Percentiles rank a stretch among this genome's conserved stretches.
These are phyloP conservation scores for Pseudogymnoascus sp. DNA, from an alignment of 2,329 filamentous ascomycete species.

Conservation along the genomic window DNA sequence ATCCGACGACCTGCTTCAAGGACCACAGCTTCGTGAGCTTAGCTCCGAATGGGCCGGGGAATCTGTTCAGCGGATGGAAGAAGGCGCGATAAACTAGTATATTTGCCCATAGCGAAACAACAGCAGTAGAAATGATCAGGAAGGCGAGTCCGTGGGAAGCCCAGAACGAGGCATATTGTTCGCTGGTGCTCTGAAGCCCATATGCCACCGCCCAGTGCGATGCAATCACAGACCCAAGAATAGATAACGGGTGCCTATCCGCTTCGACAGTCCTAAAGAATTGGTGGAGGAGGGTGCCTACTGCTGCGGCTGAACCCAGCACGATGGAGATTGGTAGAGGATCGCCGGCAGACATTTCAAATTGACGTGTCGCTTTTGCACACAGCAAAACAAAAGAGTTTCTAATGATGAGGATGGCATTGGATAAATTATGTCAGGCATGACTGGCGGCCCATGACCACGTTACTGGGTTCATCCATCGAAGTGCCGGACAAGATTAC, in stretches of 20 bases:
- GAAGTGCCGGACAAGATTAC: not conserved
- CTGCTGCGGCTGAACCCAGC: conserved; percentile 5
- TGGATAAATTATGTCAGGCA: conserved; percentile 1
- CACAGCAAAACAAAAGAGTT: not conserved
- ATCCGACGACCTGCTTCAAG: conserved; percentile 7
- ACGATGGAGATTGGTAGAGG: conserved; percentile 2
- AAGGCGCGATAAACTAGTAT: conserved; percentile 18
- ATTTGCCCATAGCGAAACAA: conserved; percentile 5
- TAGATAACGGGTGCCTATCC: conserved; percentile 3
- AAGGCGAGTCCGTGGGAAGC: conserved; percentile 1
- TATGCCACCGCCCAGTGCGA: not conserved
- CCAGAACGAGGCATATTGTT: conserved; percentile 1
- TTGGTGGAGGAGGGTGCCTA: not conserved
- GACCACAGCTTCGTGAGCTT: conserved; percentile 21
- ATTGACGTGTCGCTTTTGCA: not conserved
- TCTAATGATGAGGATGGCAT: not conserved
- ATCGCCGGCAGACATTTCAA: not conserved
- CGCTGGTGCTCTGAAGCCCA: not conserved
- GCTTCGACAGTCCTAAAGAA: conserved; percentile 3
- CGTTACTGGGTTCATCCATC: not conserved
- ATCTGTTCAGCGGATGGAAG: conserved; percentile 20
- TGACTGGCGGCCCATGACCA: not conserved
- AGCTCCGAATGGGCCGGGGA: conserved; percentile 22
- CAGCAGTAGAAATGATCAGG: not conserved
- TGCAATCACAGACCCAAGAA: not conserved